Evolutionary conservation across 2,329 filamentous ascomycete species (phyloP), one percentile per base, ranked within the genome.

Genomic region (Fusarium compactum): DNA sequence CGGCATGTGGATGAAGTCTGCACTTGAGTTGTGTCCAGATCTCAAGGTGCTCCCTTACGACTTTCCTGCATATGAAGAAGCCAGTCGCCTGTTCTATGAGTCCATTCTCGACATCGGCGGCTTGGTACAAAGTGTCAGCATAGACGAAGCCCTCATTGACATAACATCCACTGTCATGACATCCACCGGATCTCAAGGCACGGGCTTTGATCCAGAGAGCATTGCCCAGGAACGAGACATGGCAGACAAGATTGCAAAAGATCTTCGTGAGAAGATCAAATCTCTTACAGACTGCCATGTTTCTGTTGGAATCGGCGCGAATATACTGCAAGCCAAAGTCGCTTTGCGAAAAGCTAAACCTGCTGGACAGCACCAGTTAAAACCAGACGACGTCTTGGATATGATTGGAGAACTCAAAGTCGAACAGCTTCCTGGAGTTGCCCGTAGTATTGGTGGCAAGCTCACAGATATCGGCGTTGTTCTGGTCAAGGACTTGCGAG

Each of bases 1-100:
- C 73, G 97, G 97, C 40, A 99, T 98, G 96, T 99, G 97, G 96
- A 98, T 99, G 95, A 97, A 95, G 78, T 86, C 87, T 34, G 96
- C 96, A 0, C 85, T 91, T 63, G 91, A 96, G 71, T 80, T 96
- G 20, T 99, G 94, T 76, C 91, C 95, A 1, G 89, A 94, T 24
- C 84, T 99, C 20, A 94, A 97, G 72, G 90, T 98, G 3, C 78
- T 99, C n/a, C 93, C 95, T 0, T 99, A 99, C 74, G 95, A 99
- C 76, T 99, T 98, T 76, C 91, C 92, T 3, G 95, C 90, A 0
- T 99, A 99, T 73, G 96, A 99, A 82, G 92, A 95, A 64, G 94
- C 95, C 2, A 99, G 96, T 76, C 87, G 89, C 59, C 85, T 89
- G 5, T 99, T 99, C 74, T 99, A 99, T 74, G 90, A 93, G 65